Evolutionary conservation across 495 filamentous ascomycete genomes (phyloP), one percentile per base, ranked within the genome.

Genomic region (Aspergillus taichungensis): DNA sequence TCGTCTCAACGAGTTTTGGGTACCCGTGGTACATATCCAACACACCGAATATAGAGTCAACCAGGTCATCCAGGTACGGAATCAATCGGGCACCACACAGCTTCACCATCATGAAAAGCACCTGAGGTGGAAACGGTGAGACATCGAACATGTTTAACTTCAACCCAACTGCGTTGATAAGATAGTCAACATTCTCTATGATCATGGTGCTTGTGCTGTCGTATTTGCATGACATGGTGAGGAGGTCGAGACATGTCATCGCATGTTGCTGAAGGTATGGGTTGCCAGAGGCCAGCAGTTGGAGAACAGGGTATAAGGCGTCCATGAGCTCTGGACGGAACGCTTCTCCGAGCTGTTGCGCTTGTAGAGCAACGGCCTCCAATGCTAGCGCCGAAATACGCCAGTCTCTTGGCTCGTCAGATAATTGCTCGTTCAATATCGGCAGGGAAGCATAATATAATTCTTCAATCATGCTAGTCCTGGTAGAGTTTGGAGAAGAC

Each of bases 11-110:
- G 32, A 97, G 79, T 30, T 76, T 72, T 1, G 88, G 83, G 59
- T 97, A 97, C 4, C 92, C 92, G 62, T 99, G 94, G 54, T 88
- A 97, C 47, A 84, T 80, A 49, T 95, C 90, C 30, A 99, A 61
- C 3, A 92, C 87, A 0, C 83, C 85, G 54, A 99, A 96, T 14
- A 97, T 86, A 3, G 85, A 87, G 7, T 79, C 82, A 0, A 97
- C 79, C 11, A 94, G 76, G 58, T 99, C 92, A 53, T 97, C 94
- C 13, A 99, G 67, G 58, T 87, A 97, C 0, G 90, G 88, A 18
- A 97, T 72, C 6, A 99, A 65, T 29, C 69, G 72, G 7, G 87
- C 81, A 6, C 94, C 92, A 37, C 87, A 85, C 29, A 99, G 71
- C 18, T 77, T 82, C 43, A 97, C 75, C 86, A 99, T 92, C 89